Evolutionary conservation across 176 grass and related monocot genomes (phyloP).

Genomic region (Rhipidocladum racemiflorum): DNA sequence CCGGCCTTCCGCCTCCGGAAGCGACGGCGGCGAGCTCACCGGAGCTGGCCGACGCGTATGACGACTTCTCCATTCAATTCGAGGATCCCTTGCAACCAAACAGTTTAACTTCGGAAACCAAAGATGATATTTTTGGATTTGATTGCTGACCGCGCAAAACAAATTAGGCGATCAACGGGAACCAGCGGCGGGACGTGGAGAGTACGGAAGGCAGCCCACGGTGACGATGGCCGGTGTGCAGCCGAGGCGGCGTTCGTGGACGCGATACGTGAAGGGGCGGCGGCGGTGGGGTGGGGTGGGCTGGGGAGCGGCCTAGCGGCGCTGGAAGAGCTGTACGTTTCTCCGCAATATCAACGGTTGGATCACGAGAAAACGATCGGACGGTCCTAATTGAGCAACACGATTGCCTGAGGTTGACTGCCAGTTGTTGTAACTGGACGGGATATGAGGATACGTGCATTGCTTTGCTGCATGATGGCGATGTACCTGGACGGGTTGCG

Average conservation of each 20-base stretch:
- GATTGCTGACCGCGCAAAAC: background rate
- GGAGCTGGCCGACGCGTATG: constrained; percentile 54
- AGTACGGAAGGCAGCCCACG: background rate
- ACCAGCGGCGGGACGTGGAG: background rate
- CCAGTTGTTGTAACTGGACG: background rate
- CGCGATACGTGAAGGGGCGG: background rate
- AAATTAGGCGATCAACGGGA: background rate
- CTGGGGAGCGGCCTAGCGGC: background rate
- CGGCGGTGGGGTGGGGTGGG: no score
- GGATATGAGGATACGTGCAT: background rate
- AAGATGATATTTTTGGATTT: background rate
- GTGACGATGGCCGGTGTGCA: background rate
- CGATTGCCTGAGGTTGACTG: background rate
- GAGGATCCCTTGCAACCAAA: background rate
- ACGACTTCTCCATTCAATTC: constrained; percentile 38
- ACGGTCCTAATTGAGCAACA: background rate
- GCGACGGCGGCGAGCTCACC: constrained; percentile 26
- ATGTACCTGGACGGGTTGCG: constrained; percentile 19
- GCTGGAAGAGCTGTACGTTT: background rate
- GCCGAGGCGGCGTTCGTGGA: background rate
- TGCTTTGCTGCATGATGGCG: background rate
- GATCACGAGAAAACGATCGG: background rate
- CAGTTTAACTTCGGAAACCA: background rate
- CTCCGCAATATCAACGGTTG: background rate
- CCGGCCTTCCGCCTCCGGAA: constrained; percentile 37